Evolutionary conservation across 2,329 filamentous ascomycete genomes (phyloP), one percentile per base, ranked within the genome.

Genomic region (Fonsecaea monophora): DNA sequence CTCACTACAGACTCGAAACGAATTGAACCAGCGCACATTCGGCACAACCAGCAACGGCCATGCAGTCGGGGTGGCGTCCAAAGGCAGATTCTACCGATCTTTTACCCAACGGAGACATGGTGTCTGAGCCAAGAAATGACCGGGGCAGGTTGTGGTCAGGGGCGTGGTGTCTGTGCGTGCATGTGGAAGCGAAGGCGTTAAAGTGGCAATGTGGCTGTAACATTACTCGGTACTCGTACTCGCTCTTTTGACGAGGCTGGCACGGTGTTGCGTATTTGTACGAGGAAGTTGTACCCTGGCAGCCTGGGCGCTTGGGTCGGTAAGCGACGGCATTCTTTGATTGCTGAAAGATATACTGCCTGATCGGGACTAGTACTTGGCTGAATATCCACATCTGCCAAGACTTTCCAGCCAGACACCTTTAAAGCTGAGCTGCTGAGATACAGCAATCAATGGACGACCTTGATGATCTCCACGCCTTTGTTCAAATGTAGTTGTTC

Each of bases 291-390:
- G 25, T 25, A 25, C 3, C 25, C 25, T 21, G 21, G 21, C 21
- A 21, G 21, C 21, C 21, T 25, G 25, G 2, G 25, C 25, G 25
- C 25, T 25, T 25, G 25, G 25, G 25, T 25, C 25, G 45, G 18
- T 50, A 50, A 25, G 45, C 45, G 45, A 50, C 25, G 45, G 3
- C 45, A 18, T 42, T 42, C 45, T 25, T 50, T 21, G 18, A 50
- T 25, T 25, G 45, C 45, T 50, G 45, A 50, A 25, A 50, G 25
- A 50, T 25, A 25, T 50, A 50, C 45, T 50, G 45, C 45, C 15
- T 25, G 45, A 12, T 50, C 18, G 12, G 18, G 45, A 50, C 45
- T 50, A 50, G 45, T 21, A 25, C 45, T 5, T 5, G 40, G 18
- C 6, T n/a, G n/a, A n/a, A 8, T 2, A 3, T 18, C 40, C 40